A percentile compares a stretch with the other conserved stretches of the same genome.
Conservation (phyloP, 2,329 filamentous ascomycete species). For the Aaosphaeria pasadenensis region DNA sequence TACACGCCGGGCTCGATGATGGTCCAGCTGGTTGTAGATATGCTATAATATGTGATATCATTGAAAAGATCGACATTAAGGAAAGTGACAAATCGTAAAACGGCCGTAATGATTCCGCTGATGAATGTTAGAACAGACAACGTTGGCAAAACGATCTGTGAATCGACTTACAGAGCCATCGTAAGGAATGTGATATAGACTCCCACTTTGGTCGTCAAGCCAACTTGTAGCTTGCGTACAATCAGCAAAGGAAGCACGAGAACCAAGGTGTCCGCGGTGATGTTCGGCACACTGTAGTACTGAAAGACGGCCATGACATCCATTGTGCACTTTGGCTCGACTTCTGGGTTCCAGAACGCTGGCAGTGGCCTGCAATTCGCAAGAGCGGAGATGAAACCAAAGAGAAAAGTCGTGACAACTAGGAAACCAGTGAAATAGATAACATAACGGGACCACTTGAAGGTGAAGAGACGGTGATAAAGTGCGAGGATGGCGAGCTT, state of each 20-base stretch:
- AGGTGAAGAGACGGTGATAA: conserved; percentile 15
- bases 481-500: conserved; percentile 17
- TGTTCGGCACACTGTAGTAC: conserved; percentile 32
- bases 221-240: conserved; percentile 26
- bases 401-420: conserved; percentile 10
- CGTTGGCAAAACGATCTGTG: neutral
- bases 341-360: conserved; percentile 8
- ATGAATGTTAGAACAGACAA: conserved; percentile 1
- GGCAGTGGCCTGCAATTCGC: conserved; percentile 13
- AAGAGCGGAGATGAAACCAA: conserved; percentile 9
- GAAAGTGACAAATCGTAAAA: conserved; percentile 15
- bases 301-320: conserved; percentile 9
- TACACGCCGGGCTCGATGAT: conserved; percentile 19
- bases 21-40: conserved; percentile 12
- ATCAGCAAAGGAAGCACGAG: conserved; percentile 35
- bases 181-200: conserved; percentile 14
- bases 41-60: conserved; percentile 11
- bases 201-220: conserved; percentile 10
- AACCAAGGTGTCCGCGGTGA: conserved; percentile 35
- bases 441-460: conserved; percentile 3
- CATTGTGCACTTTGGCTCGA: conserved; percentile 9
- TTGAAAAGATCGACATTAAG: conserved; percentile 8
- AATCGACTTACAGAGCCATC: conserved; percentile 13
- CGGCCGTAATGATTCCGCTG: conserved; percentile 14
- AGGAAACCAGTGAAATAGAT: conserved; percentile 9